A percentile compares a stretch with the other conserved stretches of the same genome.
Conservation (phyloP, 495 filamentous ascomycete genomes). For the Talaromyces borbonicus region DNA sequence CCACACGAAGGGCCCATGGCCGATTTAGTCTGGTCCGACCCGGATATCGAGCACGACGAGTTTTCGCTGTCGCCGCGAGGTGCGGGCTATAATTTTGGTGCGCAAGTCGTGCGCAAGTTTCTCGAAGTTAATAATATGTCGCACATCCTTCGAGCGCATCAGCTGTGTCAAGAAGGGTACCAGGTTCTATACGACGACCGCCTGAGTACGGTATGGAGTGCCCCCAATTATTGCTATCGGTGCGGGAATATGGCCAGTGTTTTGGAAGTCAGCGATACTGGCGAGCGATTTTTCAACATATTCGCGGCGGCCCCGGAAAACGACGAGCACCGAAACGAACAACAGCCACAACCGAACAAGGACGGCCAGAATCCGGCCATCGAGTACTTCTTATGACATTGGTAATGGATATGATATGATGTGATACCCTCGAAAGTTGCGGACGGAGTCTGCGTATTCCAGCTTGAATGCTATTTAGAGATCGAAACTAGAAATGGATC, state of each 20-base stretch:
- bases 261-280: slow-evolving; percentile 84
- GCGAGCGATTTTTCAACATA: slow-evolving; percentile 90
- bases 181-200: slow-evolving; percentile 92
- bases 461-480: too few relatives aligned
- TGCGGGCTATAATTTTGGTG: slow-evolving; percentile 93
- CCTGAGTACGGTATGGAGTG: slow-evolving; percentile 93
- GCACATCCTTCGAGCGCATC: slow-evolving; percentile 92
- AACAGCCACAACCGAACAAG: slow-evolving; percentile 50
- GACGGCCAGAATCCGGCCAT: slow-evolving; percentile 53
- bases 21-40: slow-evolving; percentile 97
- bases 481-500: too few relatives aligned
- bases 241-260: slow-evolving; percentile 98
- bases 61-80: slow-evolving; percentile 90
- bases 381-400: slow-evolving; percentile 54
- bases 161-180: slow-evolving; percentile 95
- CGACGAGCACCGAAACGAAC: slow-evolving; percentile 71
- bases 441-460: too few relatives aligned
- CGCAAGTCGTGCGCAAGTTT: slow-evolving; percentile 96
- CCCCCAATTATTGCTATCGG: slow-evolving; percentile 92
- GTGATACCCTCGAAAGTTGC: too few relatives aligned
- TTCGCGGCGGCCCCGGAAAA: slow-evolving; percentile 97
- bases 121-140: slow-evolving; percentile 93
- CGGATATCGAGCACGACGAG: slow-evolving; percentile 89
- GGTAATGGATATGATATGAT: slow-evolving; percentile 7
- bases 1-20: slow-evolving; percentile 99